phyloP scores from a whole-genome alignment of 2,329 filamentous ascomycete genomes.

The Penicillium sp. region DNA sequence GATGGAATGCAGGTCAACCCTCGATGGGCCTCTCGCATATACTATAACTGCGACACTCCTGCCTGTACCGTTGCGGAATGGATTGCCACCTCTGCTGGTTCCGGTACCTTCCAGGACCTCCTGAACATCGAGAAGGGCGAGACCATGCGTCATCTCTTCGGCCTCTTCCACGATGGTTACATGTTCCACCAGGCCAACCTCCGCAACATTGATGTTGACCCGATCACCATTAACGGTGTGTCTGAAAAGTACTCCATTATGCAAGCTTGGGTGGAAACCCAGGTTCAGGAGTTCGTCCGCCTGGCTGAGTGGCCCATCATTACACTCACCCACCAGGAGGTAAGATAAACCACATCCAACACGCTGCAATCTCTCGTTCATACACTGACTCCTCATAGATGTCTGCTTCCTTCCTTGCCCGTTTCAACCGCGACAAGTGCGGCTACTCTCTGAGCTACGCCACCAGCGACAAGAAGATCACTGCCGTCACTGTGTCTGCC shows the following conservation, averaged over 20 bases:
- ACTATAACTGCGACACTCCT: constrained; percentile 63
- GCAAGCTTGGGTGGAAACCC: constrained; percentile 58
- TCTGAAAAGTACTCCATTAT: constrained; percentile 53
- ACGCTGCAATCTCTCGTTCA: not conserved
- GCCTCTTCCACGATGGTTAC: constrained; percentile 56
- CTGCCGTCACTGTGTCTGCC: constrained; percentile 52
- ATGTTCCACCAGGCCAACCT: constrained; percentile 68
- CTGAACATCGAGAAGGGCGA: constrained; percentile 53
- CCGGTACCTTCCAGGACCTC: constrained; percentile 55
- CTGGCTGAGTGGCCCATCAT: constrained; percentile 56
- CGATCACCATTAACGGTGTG: constrained; percentile 52
- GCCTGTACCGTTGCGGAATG: constrained; percentile 60
- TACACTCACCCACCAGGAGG: constrained; percentile 58
- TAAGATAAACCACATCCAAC: constrained; percentile 23
- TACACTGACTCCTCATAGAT: constrained; percentile 30
- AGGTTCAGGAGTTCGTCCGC: constrained; percentile 55
- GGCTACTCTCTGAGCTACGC: constrained; percentile 51
- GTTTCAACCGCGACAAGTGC: constrained; percentile 56
- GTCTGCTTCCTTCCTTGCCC: constrained; percentile 52
- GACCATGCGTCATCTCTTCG: constrained; percentile 58
- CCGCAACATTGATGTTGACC: constrained; percentile 51
- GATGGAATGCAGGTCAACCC: constrained; percentile 58
- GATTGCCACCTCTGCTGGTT: constrained; percentile 58
- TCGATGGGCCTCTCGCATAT: constrained; percentile 62
- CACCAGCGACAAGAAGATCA: constrained; percentile 48